Percentiles rank a stretch among this genome's conserved stretches.
Conservation (phyloP, 1,139 yeast genomes). For the Magnusiomyces paraingens region DNA sequence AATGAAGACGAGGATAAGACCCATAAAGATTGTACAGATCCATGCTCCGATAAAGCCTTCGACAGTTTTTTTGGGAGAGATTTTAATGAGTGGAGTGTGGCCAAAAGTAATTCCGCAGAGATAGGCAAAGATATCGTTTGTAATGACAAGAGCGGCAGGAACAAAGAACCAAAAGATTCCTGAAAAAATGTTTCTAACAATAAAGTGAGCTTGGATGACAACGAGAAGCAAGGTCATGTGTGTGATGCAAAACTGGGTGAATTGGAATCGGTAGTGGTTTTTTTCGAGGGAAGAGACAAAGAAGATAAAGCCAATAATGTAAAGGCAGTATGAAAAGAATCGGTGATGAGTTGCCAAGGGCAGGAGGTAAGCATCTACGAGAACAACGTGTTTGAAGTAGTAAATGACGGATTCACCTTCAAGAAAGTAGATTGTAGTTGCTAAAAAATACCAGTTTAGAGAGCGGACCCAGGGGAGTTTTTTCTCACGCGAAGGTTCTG, state of each 20-base stretch:
- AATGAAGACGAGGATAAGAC: slow-evolving; percentile 57
- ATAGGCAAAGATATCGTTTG: slow-evolving; percentile 94
- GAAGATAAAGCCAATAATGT: slow-evolving; percentile 80
- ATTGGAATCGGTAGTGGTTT: slow-evolving; percentile 86
- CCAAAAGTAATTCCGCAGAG: slow-evolving; percentile 97
- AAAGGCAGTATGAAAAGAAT: slow-evolving; percentile 75
- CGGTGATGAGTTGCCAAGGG: slow-evolving; percentile 63
- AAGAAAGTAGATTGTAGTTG: slow-evolving; percentile 77
- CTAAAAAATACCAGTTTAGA: slow-evolving; percentile 73
- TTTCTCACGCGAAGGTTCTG: slow-evolving; percentile 80
- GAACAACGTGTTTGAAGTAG: slow-evolving; percentile 46
- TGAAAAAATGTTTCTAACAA: slow-evolving; percentile 79
- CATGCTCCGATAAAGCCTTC: slow-evolving; percentile 98
- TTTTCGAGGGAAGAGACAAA: slow-evolving; percentile 87
- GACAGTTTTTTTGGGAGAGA: slow-evolving; percentile 94
- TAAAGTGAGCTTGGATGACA: slow-evolving; percentile 90
- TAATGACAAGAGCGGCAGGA: slow-evolving; percentile 86
- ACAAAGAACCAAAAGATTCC: slow-evolving; percentile 94
- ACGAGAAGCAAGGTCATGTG: slow-evolving; percentile 90
- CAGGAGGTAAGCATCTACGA: slow-evolving; percentile 38
- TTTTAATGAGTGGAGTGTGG: slow-evolving; percentile 80
- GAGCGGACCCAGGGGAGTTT: slow-evolving; percentile 75
- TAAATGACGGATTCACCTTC: slow-evolving; percentile 80
- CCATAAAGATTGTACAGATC: slow-evolving; percentile 81
- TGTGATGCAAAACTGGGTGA: slow-evolving; percentile 87